phyloP scores from a whole-genome alignment of 768 basidiomycete genomes.

The Tricholoma bakamatsutake region DNA sequence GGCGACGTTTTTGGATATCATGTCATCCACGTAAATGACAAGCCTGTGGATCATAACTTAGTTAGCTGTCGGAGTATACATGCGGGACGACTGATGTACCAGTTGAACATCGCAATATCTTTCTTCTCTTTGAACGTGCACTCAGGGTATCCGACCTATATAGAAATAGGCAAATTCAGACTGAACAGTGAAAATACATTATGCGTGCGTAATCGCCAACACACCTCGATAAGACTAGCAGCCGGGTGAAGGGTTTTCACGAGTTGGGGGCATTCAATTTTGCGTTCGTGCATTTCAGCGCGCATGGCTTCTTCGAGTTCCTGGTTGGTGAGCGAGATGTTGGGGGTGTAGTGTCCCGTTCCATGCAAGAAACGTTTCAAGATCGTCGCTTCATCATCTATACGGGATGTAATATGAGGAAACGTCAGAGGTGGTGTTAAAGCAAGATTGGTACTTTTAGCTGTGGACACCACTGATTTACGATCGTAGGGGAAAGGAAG shows the following conservation, averaged over 20 bases:
- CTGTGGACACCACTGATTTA: too few species aligned
- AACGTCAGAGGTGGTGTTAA: too few species aligned
- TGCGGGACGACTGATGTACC: slow-evolving; percentile 4
- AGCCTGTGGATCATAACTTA: slow-evolving; percentile 8
- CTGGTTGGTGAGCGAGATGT: background rate
- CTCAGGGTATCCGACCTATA: slow-evolving; percentile 13
- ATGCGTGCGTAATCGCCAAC: background rate
- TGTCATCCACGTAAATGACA: slow-evolving; percentile 18
- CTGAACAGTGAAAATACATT: background rate
- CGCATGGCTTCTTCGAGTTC: background rate
- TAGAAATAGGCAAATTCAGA: background rate
- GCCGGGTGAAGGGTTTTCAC: background rate
- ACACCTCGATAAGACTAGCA: background rate
- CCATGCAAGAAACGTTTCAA: background rate
- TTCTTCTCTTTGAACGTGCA: slow-evolving; percentile 15
- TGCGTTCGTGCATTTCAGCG: background rate
- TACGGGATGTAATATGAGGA: background rate
- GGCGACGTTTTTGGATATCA: slow-evolving; percentile 2
- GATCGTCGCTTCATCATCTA: background rate
- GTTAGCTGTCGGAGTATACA: background rate
- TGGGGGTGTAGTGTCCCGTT: background rate
- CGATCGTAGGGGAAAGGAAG: too few species aligned
- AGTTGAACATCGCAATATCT: slow-evolving; percentile 14
- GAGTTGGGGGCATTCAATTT: background rate
- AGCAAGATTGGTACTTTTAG: too few species aligned